Evolutionary conservation across 352 stramenopile species (phyloP).

Genomic region (Globisporangium sylvaticum): DNA sequence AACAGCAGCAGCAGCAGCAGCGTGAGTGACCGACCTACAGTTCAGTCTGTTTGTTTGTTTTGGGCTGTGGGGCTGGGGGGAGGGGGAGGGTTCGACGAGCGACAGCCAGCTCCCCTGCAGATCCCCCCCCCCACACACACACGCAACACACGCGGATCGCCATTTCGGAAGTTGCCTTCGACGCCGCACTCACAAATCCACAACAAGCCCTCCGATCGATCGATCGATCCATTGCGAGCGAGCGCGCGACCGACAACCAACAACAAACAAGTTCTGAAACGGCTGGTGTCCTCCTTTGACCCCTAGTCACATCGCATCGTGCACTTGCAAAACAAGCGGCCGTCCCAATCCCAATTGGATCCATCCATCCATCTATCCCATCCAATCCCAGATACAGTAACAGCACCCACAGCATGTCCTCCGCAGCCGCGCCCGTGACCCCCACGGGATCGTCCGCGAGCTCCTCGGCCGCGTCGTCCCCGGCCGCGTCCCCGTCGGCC

Average conservation of each 20-base stretch:
- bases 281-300: constrained; percentile 3
- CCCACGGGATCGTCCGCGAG: constrained; percentile 11
- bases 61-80: neutral
- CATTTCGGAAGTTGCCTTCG: constrained; percentile 58
- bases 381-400: neutral
- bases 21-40: constrained; percentile 12
- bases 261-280: constrained; percentile 8
- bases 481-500: constrained; percentile 2
- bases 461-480: constrained; percentile 17
- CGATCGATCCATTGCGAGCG: constrained; percentile 12
- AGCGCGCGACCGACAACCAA: constrained; percentile 3
- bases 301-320: constrained; percentile 10
- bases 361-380: neutral
- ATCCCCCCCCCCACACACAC: neutral
- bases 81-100: constrained; percentile 27
- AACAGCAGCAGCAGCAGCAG: constrained; percentile 4
- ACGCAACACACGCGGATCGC: constrained; percentile 26
- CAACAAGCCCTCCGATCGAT: constrained; percentile 1
- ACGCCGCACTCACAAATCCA: constrained; percentile 24
- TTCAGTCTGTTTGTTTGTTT: constrained; percentile 7
- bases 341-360: neutral
- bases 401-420: neutral
- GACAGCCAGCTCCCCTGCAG: constrained; percentile 28
- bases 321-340: constrained; percentile 3
- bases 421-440: constrained; percentile 4